Base-by-base conservation (phyloP, 306 rosid genomes). In the Trifolium repens region DNA sequence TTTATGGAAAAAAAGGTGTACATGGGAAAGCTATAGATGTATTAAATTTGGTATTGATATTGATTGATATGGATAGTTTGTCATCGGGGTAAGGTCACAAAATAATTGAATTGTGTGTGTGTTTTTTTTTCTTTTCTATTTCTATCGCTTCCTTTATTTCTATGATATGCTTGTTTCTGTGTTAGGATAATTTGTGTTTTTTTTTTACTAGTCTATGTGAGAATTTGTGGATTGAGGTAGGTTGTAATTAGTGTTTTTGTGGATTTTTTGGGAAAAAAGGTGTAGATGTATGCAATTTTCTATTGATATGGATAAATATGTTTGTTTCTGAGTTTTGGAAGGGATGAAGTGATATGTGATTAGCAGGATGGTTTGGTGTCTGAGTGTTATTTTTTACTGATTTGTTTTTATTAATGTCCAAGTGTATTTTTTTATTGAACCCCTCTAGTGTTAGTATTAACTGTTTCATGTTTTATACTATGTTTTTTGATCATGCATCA, bases 191-290 rank as follows among this genome's bases (percentile, higher is more conserved):
- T 9, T 8, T 54, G 61, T 19, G n/a, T n/a, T n/a, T n/a, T n/a
- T 53, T 19, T 8, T 2, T 7, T 67, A 57, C 67, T 67, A 2
- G 79, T 73, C 47, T 74, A 13, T 66, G 75, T 35, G 34, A 55
- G 59, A 17, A 43, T 34, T 27, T 49, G 14, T 68, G 24, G 24
- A n/a, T n/a, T n/a, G n/a, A n/a, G n/a, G n/a, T n/a, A n/a, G n/a
- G n/a, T n/a, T n/a, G n/a, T n/a, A n/a, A n/a, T n/a, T n/a, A n/a
- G n/a, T n/a, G n/a, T n/a, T n/a, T n/a, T n/a, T n/a, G n/a, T n/a
- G n/a, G n/a, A n/a, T n/a, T n/a, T n/a, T n/a, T n/a, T n/a, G n/a
- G n/a, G n/a, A n/a, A n/a, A n/a, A n/a, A n/a, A n/a, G n/a, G n/a
- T n/a, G n/a, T n/a, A n/a, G n/a, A n/a, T n/a, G n/a, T n/a, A n/a